A percentile compares a stretch with the other conserved stretches of the same genome.
Evolutionary conservation across 148 eudicot species (phyloP).

Genomic region (Hydrangea macrophylla): DNA sequence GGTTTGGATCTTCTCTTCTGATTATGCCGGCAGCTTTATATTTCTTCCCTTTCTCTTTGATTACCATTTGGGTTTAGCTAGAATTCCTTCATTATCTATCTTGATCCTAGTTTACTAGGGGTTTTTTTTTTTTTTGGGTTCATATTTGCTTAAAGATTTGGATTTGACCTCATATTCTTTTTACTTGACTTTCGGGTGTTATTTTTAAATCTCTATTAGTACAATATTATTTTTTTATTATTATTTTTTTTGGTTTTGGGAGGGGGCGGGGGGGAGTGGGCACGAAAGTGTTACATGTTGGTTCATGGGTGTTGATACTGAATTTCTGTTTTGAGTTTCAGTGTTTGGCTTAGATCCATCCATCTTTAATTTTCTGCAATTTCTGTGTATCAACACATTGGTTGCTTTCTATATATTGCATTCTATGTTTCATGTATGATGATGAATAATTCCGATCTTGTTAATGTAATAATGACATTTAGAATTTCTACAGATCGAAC

Average conservation of each 20-base stretch:
- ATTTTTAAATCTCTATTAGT: neutral
- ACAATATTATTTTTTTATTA: neutral
- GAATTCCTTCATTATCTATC: neutral
- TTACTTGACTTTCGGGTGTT: neutral
- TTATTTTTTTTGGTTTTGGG: neutral
- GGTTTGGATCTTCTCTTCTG: conserved; percentile 13
- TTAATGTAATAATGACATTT: neutral
- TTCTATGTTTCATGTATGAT: neutral
- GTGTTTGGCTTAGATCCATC: conserved; percentile 14
- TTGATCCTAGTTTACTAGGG: neutral
- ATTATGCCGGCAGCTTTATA: neutral
- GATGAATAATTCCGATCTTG: neutral
- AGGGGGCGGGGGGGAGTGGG: neutral
- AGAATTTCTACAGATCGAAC: conserved; percentile 56
- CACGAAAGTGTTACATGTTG: neutral
- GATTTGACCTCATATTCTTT: conserved; percentile 3
- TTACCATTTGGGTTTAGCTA: neutral
- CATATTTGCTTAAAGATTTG: conserved; percentile 5
- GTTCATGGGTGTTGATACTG: neutral
- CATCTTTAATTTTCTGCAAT: conserved; percentile 1
- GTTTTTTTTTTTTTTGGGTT: neutral
- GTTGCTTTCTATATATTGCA: neutral
- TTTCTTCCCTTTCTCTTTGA: neutral
- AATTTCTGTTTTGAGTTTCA: neutral
- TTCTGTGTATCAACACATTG: conserved; percentile 11